Conservation (phyloP, 805 yeast genomes). For the Tetrapisispora namnaoensis region DNA sequence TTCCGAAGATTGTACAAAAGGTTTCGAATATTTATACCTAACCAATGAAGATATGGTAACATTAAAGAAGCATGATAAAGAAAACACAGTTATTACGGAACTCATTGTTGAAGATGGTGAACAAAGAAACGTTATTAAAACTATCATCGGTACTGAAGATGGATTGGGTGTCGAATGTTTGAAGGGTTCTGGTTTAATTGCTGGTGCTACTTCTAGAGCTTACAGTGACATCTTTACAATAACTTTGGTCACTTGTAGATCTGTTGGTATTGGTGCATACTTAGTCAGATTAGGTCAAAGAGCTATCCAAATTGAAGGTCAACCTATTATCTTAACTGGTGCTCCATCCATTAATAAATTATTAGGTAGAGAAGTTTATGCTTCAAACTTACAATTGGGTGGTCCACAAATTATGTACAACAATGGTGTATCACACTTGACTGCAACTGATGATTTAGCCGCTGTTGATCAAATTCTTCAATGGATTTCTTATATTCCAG, state of each 20-base stretch:
- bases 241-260: constrained; percentile 98
- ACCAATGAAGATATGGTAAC: constrained; percentile 52
- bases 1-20: constrained; percentile 62
- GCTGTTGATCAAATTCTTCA: constrained; percentile 92
- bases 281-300: constrained; percentile 97
- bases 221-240: constrained; percentile 95
- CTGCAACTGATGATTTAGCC: constrained; percentile 93
- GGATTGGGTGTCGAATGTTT: constrained; percentile 98
- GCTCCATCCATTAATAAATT: constrained; percentile 97
- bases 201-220: constrained; percentile 97
- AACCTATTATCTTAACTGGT: constrained; percentile 96
- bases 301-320: constrained; percentile 97
- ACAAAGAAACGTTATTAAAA: constrained; percentile 67
- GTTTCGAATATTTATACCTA: constrained; percentile 83
- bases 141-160: constrained; percentile 88
- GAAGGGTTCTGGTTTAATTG: constrained; percentile 96
- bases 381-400: constrained; percentile 95
- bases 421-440: constrained; percentile 96
- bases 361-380: constrained; percentile 92
- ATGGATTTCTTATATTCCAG: constrained; percentile 94
- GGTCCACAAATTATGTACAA: constrained; percentile 98
- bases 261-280: constrained; percentile 99
- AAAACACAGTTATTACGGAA: constrained; percentile 60
- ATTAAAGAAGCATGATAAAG: constrained; percentile 50
- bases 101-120: constrained; percentile 77